Conservation (phyloP, 495 filamentous ascomycete species). For the Aspergillus steynii region DNA sequence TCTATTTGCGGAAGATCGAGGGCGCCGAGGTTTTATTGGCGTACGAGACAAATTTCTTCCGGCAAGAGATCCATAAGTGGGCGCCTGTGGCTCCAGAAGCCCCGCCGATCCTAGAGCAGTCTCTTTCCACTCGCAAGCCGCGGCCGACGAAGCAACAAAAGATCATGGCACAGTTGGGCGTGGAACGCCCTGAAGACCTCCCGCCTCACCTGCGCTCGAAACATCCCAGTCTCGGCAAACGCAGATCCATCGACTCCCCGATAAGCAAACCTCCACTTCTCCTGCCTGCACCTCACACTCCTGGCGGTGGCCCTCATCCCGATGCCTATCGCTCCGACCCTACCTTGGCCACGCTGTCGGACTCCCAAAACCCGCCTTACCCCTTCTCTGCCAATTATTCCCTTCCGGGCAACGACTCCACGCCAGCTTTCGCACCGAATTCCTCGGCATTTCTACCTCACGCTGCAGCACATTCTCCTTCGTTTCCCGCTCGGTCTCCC, state of each 20-base stretch:
- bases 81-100: constrained; percentile 81
- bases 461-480: constrained; percentile 36
- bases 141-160: constrained; percentile 97
- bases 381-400: constrained; percentile 46
- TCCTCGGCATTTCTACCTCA: constrained; percentile 46
- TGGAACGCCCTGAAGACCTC: constrained; percentile 84
- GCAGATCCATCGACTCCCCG: constrained; percentile 42
- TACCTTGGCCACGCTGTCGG: constrained; percentile 38
- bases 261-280: constrained; percentile 24
- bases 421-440: constrained; percentile 41
- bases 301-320: constrained; percentile 24
- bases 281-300: constrained; percentile 30
- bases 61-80: constrained; percentile 95
- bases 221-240: constrained; percentile 48
- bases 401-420: constrained; percentile 38
- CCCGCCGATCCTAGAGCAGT: constrained; percentile 80
- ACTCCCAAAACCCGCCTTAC: constrained; percentile 34
- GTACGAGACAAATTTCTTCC: constrained; percentile 95
- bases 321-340: constrained; percentile 29
- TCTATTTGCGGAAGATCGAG: constrained; percentile 97
- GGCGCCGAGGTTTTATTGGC: constrained; percentile 92
- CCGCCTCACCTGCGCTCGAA: constrained; percentile 79
- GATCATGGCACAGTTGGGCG: constrained; percentile 82
- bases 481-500: constrained; percentile 44
- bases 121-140: constrained; percentile 93